These are phyloP conservation scores for Tetrapisispora phaffii DNA, from an alignment of 805 yeast genomes.

Conservation along the genomic window DNA sequence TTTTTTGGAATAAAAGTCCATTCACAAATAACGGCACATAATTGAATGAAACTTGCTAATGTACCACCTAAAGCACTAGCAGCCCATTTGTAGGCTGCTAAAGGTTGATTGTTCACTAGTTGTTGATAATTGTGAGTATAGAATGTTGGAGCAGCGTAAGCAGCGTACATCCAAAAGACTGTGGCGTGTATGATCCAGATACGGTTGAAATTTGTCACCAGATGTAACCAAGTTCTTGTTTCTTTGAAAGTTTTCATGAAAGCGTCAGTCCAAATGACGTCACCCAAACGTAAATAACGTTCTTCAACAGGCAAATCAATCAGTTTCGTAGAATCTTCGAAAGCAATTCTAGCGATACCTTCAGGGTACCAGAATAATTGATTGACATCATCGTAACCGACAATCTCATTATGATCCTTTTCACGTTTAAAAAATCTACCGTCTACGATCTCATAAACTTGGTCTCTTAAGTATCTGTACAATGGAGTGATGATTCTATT, in stretches of 20 bases:
- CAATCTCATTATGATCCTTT: slow-evolving; percentile 67
- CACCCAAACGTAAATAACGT: slow-evolving; percentile 83
- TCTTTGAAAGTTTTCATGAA: slow-evolving; percentile 95
- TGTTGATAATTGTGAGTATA: slow-evolving; percentile 84
- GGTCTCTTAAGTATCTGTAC: slow-evolving; percentile 68
- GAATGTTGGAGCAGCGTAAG: slow-evolving; percentile 84
- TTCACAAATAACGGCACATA: slow-evolving; percentile 80
- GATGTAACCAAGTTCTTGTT: slow-evolving; percentile 94
- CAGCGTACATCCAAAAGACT: slow-evolving; percentile 88
- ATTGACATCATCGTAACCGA: slow-evolving; percentile 96
- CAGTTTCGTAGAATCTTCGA: slow-evolving; percentile 86
- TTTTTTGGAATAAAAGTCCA: slow-evolving; percentile 95
- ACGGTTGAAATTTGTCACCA: slow-evolving; percentile 92
- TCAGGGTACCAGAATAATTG: slow-evolving; percentile 99
- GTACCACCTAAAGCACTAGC: slow-evolving; percentile 88
- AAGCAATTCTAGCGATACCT: slow-evolving; percentile 85
- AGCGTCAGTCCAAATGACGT: slow-evolving; percentile 82
- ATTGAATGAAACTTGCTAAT: slow-evolving; percentile 71
- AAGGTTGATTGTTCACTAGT: slow-evolving; percentile 75
- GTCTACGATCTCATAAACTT: slow-evolving; percentile 70
- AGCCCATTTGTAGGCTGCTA: slow-evolving; percentile 87
- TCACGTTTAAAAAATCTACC: slow-evolving; percentile 81
- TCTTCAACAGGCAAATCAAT: slow-evolving; percentile 85
- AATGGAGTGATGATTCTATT: slow-evolving; percentile 89
- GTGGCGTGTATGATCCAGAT: slow-evolving; percentile 92